A percentile compares a stretch with the other conserved stretches of the same genome.
Evolutionary conservation across 2,329 filamentous ascomycete species (phyloP).

Genomic region (Colletotrichum sp.): DNA sequence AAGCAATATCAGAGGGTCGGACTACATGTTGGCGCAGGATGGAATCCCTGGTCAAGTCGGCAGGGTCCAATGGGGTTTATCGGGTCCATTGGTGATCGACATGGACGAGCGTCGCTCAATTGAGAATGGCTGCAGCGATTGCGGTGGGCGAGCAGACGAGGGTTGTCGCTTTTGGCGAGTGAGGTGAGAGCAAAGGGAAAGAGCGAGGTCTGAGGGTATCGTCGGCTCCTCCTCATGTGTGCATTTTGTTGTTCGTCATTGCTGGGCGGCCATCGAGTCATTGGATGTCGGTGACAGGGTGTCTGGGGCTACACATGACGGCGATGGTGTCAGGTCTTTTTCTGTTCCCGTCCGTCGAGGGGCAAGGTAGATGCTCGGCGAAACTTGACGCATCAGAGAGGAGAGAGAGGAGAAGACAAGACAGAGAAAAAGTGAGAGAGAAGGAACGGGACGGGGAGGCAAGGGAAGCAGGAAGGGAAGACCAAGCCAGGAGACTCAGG

Average conservation of each 20-base stretch:
- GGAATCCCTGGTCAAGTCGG: background rate
- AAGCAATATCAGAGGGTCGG: background rate
- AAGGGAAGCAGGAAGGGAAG: background rate
- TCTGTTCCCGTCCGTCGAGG: background rate
- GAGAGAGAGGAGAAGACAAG: too few species aligned
- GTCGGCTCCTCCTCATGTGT: background rate
- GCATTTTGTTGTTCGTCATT: background rate
- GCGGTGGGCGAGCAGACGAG: background rate
- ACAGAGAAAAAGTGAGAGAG: background rate
- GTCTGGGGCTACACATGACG: background rate
- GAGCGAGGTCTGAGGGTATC: constrained; percentile 10
- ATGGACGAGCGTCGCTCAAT: background rate
- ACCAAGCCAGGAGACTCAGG: background rate
- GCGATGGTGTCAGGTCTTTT: background rate
- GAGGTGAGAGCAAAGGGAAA: background rate
- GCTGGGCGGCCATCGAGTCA: background rate
- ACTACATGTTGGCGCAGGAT: background rate
- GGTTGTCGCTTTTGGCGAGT: background rate
- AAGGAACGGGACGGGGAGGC: background rate
- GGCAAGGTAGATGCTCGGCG: background rate
- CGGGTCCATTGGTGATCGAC: background rate
- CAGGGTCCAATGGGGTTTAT: background rate
- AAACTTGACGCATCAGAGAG: background rate
- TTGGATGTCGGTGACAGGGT: background rate
- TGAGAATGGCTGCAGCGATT: background rate